These are phyloP conservation scores for Candolleomyces eurysporus DNA, from an alignment of 768 basidiomycete genomes.

Conservation along the genomic window DNA sequence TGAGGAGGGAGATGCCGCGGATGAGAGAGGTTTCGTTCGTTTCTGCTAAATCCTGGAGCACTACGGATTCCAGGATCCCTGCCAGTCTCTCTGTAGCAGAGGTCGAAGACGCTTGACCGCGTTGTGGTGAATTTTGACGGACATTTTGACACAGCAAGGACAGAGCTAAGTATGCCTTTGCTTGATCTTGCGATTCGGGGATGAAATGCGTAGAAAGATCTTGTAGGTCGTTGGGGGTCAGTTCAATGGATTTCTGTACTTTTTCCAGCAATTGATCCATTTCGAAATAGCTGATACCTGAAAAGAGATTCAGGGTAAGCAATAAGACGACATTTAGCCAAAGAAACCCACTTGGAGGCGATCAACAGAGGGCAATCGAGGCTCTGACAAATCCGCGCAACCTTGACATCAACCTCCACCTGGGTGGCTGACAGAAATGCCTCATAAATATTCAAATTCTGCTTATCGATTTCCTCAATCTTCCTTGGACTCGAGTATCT, in stretches of 20 bases:
- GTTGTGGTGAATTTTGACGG: conserved; percentile 37
- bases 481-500: too few species aligned
- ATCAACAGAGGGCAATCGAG: neutral
- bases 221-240: conserved; percentile 36
- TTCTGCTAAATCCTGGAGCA: conserved; percentile 52
- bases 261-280: conserved; percentile 1
- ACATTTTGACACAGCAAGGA: conserved; percentile 66
- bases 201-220: neutral
- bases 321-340: neutral
- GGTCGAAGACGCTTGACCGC: conserved; percentile 29
- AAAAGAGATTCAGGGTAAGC: too few species aligned
- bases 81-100: conserved; percentile 49
- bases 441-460: too few species aligned
- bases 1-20: conserved; percentile 61
- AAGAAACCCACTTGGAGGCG: neutral
- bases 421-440: too few species aligned
- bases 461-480: too few species aligned
- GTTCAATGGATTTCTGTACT: neutral
- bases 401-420: too few species aligned
- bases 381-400: too few species aligned
- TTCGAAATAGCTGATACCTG: neutral
- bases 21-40: conserved; percentile 52
- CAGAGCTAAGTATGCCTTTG: conserved; percentile 70
- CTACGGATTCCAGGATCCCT: conserved; percentile 47
- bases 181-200: conserved; percentile 33